These are phyloP conservation scores for Endotrypanum monterogeii DNA, from an alignment of 208 protist genomes.

Conservation along the genomic window DNA sequence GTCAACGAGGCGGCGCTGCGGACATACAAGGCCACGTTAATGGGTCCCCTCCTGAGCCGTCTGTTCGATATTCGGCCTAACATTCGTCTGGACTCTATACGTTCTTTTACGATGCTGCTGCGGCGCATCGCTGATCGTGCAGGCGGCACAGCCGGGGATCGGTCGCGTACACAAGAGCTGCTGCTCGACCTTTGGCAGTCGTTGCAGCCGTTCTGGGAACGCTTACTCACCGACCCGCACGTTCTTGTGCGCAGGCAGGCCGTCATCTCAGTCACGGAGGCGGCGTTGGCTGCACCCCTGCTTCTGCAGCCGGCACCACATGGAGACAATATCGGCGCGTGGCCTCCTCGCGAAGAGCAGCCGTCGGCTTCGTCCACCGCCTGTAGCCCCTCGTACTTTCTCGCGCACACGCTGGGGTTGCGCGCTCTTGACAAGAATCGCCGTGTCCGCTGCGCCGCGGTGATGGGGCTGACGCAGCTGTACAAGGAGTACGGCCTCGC, in stretches of 20 bases:
- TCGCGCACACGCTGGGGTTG: slow-evolving; percentile 53
- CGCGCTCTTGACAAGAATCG: slow-evolving; percentile 66
- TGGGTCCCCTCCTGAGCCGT: slow-evolving; percentile 31
- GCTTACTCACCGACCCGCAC: slow-evolving; percentile 46
- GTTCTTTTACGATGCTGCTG: slow-evolving; percentile 31
- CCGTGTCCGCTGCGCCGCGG: slow-evolving; percentile 55
- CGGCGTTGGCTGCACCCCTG: slow-evolving; percentile 31
- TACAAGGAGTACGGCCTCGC: slow-evolving; percentile 42
- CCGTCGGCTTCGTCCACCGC: no score
- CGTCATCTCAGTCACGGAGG: slow-evolving; percentile 41
- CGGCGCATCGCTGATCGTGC: not conserved
- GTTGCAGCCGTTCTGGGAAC: slow-evolving; percentile 38
- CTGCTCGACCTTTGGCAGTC: slow-evolving; percentile 34
- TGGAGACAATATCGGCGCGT: not conserved
- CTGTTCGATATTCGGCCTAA: slow-evolving; percentile 51
- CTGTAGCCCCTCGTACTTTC: slow-evolving; percentile 5
- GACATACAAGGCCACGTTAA: slow-evolving; percentile 36
- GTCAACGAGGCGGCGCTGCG: slow-evolving; percentile 37
- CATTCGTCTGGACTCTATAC: slow-evolving; percentile 55
- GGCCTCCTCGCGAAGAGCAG: not conserved
- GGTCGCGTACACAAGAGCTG: not conserved
- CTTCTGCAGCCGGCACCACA: slow-evolving; percentile 7
- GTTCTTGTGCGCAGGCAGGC: slow-evolving; percentile 57
- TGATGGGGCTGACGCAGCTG: slow-evolving; percentile 49
- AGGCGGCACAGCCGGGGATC: no score